Conservation (phyloP, 2,329 filamentous ascomycete genomes). For the Stachybotrys chartarum region DNA sequence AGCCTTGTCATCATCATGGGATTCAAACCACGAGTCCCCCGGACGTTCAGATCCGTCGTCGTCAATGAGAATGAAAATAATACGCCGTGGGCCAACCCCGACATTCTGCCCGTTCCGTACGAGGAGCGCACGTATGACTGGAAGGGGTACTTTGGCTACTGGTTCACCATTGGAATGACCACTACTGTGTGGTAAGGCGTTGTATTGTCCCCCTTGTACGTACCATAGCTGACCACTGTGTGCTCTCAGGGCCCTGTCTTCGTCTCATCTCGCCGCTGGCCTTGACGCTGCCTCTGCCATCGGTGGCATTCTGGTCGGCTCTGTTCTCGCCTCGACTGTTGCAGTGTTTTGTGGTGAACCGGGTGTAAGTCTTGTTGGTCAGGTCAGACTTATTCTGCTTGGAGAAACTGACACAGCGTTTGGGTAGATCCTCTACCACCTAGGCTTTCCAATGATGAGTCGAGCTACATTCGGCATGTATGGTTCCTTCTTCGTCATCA, state of each 20-base stretch:
- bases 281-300: not conserved
- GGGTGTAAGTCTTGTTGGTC: not conserved
- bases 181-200: no score
- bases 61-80: not conserved
- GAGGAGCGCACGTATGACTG: not conserved
- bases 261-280: not conserved
- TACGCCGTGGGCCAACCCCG: not conserved
- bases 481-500: slow-evolving; percentile 33
- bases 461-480: slow-evolving; percentile 33
- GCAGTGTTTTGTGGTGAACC: not conserved
- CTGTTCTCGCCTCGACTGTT: not conserved
- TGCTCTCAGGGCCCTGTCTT: not conserved
- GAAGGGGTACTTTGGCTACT: not conserved
- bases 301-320: not conserved
- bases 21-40: not conserved
- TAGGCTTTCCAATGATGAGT: slow-evolving; percentile 30
- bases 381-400: no score
- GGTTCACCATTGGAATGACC: not conserved
- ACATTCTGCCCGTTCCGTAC: not conserved
- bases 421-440: no score
- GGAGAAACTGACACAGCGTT: no score
- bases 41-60: not conserved
- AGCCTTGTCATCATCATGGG: not conserved
- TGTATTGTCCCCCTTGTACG: no score
- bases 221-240: no score